Conservation (phyloP, 371 early-diverging fungal species). For the Phascolomyces articulosus region DNA sequence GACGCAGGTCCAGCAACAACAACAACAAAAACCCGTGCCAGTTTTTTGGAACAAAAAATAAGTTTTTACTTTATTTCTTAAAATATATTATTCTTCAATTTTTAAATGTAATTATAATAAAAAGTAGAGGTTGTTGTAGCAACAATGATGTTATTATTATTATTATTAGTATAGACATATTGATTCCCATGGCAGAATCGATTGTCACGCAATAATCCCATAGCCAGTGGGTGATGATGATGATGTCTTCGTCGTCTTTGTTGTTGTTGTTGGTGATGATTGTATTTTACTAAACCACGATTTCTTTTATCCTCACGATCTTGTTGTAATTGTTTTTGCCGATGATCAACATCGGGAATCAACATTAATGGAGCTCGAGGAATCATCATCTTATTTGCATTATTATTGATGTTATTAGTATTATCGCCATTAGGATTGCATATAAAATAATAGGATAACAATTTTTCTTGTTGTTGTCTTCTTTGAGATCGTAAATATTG, state of each 20-base stretch:
- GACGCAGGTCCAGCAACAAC: neutral
- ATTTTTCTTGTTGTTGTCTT: too few species aligned
- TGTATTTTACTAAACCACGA: neutral
- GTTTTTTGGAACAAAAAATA: neutral
- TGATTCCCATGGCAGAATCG: neutral
- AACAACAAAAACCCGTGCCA: neutral
- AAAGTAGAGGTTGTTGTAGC: neutral
- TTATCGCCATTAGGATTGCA: too few species aligned
- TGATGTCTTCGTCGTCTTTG: too few species aligned
- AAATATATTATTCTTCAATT: neutral
- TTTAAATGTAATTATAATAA: too few species aligned
- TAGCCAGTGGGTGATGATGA: neutral
- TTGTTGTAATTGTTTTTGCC: neutral
- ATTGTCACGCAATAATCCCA: constrained; percentile 2
- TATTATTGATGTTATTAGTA: too few species aligned
- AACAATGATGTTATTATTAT: neutral
- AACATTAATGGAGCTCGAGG: too few species aligned
- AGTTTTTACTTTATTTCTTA: neutral
- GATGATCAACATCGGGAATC: too few species aligned
- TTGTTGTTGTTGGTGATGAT: neutral
- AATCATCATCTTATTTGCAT: too few species aligned
- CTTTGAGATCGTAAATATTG: too few species aligned
- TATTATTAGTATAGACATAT: too few species aligned
- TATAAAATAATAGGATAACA: too few species aligned
- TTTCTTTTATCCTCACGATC: too few species aligned